A percentile compares a stretch with the other conserved stretches of the same genome.
phyloP scores from a whole-genome alignment of 495 filamentous ascomycete genomes.

The Annulohypoxylon maeteangense region DNA sequence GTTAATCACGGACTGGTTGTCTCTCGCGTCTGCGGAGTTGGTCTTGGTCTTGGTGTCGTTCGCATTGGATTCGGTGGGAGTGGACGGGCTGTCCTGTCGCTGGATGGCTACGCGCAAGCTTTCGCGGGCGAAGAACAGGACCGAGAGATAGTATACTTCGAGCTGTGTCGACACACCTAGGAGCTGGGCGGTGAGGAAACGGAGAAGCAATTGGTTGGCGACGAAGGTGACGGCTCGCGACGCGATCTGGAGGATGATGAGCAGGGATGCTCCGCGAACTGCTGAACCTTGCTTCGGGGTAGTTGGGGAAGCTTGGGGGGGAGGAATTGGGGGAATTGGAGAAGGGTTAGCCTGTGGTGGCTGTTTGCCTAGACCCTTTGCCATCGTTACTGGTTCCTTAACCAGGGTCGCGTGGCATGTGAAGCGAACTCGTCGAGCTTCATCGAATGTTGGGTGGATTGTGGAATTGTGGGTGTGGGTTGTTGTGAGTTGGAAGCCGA shows the following conservation, averaged over 20 bases:
- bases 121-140: slow-evolving; percentile 92
- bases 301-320: background rate
- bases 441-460: background rate
- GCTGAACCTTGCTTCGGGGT: slow-evolving; percentile 45
- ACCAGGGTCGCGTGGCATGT: slow-evolving; percentile 1
- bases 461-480: background rate
- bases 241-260: slow-evolving; percentile 85
- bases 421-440: background rate
- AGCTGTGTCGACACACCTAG: slow-evolving; percentile 88
- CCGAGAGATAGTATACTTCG: slow-evolving; percentile 87
- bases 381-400: background rate
- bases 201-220: slow-evolving; percentile 89
- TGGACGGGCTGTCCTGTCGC: slow-evolving; percentile 65
- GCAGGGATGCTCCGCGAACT: slow-evolving; percentile 75
- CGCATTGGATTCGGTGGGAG: background rate
- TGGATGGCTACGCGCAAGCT: slow-evolving; percentile 86
- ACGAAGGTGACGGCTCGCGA: slow-evolving; percentile 89
- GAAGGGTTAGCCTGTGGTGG: background rate
- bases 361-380: slow-evolving; percentile 1
- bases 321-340: background rate
- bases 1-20: slow-evolving; percentile 81
- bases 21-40: slow-evolving; percentile 35
- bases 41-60: slow-evolving; percentile 31
- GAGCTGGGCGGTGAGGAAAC: slow-evolving; percentile 82
- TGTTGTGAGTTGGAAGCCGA: background rate